These are phyloP conservation scores for Catunica adiposa DNA, from an alignment of 2,329 filamentous ascomycete species.

Conservation along the genomic window DNA sequence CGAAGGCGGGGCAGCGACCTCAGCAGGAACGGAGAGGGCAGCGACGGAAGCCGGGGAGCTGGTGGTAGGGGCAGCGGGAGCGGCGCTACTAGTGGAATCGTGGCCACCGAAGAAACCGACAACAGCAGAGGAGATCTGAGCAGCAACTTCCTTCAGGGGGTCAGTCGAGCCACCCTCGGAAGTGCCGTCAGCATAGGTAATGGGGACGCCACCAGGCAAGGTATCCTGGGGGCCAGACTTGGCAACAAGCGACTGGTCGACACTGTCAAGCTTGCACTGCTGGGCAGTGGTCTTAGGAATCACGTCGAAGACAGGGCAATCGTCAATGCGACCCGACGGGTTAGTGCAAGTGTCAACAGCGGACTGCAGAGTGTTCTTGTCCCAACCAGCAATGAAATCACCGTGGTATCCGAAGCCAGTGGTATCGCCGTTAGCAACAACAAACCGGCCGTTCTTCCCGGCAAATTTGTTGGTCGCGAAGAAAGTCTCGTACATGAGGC, in stretches of 20 bases:
- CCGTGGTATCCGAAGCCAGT: slow-evolving; percentile 62
- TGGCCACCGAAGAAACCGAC: slow-evolving; percentile 12
- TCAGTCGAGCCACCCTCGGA: background rate
- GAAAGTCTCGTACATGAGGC: slow-evolving; percentile 74
- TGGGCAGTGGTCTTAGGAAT: slow-evolving; percentile 41
- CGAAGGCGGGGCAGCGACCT: background rate
- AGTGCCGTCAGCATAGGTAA: slow-evolving; percentile 23
- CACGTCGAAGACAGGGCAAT: slow-evolving; percentile 61
- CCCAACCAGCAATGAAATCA: slow-evolving; percentile 71
- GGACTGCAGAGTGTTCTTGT: slow-evolving; percentile 47
- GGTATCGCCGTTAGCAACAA: slow-evolving; percentile 62
- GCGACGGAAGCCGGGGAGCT: background rate
- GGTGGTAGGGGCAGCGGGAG: background rate
- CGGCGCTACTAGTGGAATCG: background rate
- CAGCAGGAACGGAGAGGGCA: background rate
- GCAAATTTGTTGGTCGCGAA: slow-evolving; percentile 55
- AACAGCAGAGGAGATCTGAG: background rate
- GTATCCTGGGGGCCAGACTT: slow-evolving; percentile 32
- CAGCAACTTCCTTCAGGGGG: background rate
- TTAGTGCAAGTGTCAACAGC: slow-evolving; percentile 66
- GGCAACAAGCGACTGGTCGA: slow-evolving; percentile 35
- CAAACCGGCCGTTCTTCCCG: slow-evolving; percentile 48
- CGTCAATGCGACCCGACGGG: slow-evolving; percentile 47
- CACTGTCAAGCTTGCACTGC: slow-evolving; percentile 43
- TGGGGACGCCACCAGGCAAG: slow-evolving; percentile 48